These are phyloP conservation scores for Cymbopogon flexuosus DNA, from an alignment of 202 grass and related monocot species.

Conservation along the genomic window DNA sequence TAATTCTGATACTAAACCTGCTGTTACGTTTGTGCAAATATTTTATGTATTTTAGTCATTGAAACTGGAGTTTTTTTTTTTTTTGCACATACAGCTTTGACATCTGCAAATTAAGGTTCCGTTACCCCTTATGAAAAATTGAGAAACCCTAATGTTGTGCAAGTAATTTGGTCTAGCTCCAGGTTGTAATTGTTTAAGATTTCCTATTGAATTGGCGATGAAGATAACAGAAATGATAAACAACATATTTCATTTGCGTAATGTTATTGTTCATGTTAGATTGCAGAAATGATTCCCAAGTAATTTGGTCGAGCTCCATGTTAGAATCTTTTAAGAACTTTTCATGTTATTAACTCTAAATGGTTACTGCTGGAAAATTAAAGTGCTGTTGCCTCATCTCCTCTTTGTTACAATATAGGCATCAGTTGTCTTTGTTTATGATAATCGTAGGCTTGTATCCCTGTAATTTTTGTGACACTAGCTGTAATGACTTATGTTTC, in stretches of 20 bases:
- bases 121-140: not conserved
- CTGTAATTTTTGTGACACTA: conserved; percentile 1
- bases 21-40: not conserved
- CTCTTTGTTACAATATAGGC: conserved; percentile 15
- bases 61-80: not conserved
- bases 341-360: conserved; percentile 15
- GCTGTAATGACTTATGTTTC: not conserved
- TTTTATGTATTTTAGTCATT: not conserved
- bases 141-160: conserved; percentile 2
- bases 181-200: conserved; percentile 3
- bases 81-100: not conserved
- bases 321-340: conserved; percentile 29
- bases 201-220: not conserved
- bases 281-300: not conserved
- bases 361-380: not conserved
- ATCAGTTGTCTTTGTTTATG: not conserved
- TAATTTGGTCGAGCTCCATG: not conserved
- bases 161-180: not conserved
- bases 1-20: conserved; percentile 1
- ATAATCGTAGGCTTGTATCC: not conserved
- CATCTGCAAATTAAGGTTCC: not conserved
- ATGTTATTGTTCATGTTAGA: not conserved
- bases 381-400: conserved; percentile 1
- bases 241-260: conserved; percentile 1
- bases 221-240: not conserved